These are phyloP conservation scores for Aquanectria penicillioides DNA, from an alignment of 2,329 filamentous ascomycete genomes.

Conservation along the genomic window DNA sequence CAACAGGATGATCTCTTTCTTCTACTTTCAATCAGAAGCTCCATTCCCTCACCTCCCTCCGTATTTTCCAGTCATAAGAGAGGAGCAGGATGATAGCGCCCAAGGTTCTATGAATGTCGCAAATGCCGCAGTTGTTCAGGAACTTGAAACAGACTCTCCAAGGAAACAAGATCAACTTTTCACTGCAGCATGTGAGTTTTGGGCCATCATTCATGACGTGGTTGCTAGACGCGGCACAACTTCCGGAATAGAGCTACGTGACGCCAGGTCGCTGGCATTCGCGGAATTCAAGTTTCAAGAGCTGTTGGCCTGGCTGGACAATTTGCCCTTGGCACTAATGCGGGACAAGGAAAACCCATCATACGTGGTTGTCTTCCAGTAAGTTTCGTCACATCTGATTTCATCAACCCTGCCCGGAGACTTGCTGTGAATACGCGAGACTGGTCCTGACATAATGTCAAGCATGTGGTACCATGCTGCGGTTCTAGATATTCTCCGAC, in stretches of 20 bases:
- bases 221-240: constrained; percentile 39
- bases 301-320: constrained; percentile 50
- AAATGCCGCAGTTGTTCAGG: background rate
- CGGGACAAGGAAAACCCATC: constrained; percentile 42
- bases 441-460: background rate
- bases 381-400: constrained; percentile 28
- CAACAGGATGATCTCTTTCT: constrained; percentile 13
- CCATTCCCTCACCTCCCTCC: background rate
- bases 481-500: constrained; percentile 49
- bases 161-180: too few species aligned
- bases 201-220: constrained; percentile 50
- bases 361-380: constrained; percentile 51
- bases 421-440: background rate
- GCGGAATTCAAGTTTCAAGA: constrained; percentile 52
- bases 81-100: too few species aligned
- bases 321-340: constrained; percentile 41
- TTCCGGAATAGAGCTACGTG: constrained; percentile 5
- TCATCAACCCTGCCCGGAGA: too few species aligned
- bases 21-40: constrained; percentile 4
- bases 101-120: too few species aligned
- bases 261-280: constrained; percentile 34
- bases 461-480: constrained; percentile 54
- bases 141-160: too few species aligned
- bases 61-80: background rate
- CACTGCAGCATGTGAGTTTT: constrained; percentile 44